Evolutionary conservation across 2,329 filamentous ascomycete genomes (phyloP), one percentile per base, ranked within the genome.

Genomic region (Xylaria sp.): DNA sequence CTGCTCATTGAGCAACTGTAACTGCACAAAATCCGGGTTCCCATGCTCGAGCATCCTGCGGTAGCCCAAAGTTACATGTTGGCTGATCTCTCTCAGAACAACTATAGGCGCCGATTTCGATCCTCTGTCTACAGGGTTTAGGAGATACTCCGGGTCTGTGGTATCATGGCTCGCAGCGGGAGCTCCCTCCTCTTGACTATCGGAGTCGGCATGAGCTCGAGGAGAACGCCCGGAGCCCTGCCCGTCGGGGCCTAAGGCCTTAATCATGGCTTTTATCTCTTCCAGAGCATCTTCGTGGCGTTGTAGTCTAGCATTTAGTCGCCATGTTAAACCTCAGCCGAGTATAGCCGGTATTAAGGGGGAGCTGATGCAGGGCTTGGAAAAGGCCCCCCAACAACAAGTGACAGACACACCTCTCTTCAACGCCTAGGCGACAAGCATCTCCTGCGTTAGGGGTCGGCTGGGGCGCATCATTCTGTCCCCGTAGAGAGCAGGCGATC

Each of bases 1-100:
- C 44, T 73, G 72, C 57, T 77, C 74, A 50, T 77, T 74, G 4
- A 78, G 70, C 33, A 78, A 62, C 33, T 73, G 73, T 31, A 77
- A 70, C 60, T 77, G 73, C 22, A 78, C 71, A 29, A 78, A 69
- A 59, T 78, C 75, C 25, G 73, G 63, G 42, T 75, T 72, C 13
- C 73, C 69, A 51, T 77, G 72, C 2, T 71, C 72, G 2, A 77
- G 63, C 31, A 73, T 50, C 47, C 74, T 69, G 11, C 75, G 72
- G 42, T 73, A 75, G 1, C 76, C 75, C 56, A 73, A 65, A 13
- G 69, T 73, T 20, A 74, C 75, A 39, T 75, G 72, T 36, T 75
- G 72, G 47, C 73, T 73, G 57, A 78, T 78, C 54, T 74, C 75
- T 56, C 76, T 73, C 25, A 78, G 51, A 17, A 78, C 76, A 11